These are phyloP conservation scores for Hyparrhenia diplandra DNA, from an alignment of 176 grass and related monocot genomes.

Conservation along the genomic window DNA sequence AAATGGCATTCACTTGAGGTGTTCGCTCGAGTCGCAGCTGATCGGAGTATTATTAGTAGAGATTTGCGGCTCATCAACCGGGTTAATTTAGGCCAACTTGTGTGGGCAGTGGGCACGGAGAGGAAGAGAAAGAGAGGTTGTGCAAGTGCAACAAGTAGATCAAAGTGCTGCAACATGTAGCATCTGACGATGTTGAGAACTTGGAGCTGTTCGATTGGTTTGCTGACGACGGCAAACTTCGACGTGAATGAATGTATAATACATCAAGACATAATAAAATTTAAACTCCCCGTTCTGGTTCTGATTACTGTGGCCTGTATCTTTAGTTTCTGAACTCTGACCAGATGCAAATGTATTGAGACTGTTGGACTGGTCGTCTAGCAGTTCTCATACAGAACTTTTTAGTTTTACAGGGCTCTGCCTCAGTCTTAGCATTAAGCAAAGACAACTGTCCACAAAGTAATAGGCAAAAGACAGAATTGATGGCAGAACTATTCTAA, in stretches of 20 bases:
- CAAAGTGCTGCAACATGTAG: not conserved
- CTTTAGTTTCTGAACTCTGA: too few relatives aligned
- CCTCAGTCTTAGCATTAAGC: too few relatives aligned
- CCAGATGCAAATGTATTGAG: too few relatives aligned
- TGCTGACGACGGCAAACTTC: constrained; percentile 1
- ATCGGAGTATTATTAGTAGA: not conserved
- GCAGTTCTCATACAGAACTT: too few relatives aligned
- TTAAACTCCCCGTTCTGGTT: not conserved
- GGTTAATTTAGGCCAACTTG: not conserved
- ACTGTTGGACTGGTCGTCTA: too few relatives aligned
- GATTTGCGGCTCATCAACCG: constrained; percentile 16
- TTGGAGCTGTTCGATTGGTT: constrained; percentile 19
- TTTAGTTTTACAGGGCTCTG: too few relatives aligned
- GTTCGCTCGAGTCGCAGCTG: not conserved
- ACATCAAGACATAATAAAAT: not conserved
- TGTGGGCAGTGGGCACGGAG: not conserved
- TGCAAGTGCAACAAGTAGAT: not conserved
- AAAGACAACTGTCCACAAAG: too few relatives aligned
- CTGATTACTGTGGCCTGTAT: too few relatives aligned
- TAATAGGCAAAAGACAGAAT: too few relatives aligned
- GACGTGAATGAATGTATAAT: constrained; percentile 24
- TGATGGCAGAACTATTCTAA: too few relatives aligned
- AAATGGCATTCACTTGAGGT: not conserved
- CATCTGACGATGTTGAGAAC: constrained; percentile 18
- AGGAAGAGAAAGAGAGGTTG: not conserved